Evolutionary conservation across 106 monocot genomes (phyloP).

Genomic region (Alisma plantagoaquatica): DNA sequence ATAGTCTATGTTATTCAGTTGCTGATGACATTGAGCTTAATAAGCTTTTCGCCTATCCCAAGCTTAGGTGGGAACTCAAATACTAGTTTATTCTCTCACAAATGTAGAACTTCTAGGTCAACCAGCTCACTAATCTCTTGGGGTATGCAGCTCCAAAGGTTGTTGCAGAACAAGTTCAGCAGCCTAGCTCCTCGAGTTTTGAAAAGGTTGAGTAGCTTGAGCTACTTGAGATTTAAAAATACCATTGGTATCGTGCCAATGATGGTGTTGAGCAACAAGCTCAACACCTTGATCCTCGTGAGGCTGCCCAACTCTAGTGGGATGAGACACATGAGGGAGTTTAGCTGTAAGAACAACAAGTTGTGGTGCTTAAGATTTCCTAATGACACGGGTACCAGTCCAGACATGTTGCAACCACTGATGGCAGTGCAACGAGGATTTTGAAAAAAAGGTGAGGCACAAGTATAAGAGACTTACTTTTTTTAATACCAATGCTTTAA

Average conservation of each 20-base stretch:
- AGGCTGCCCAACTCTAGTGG: conserved; percentile 56
- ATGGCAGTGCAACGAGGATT: no score
- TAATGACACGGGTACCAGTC: conserved; percentile 40
- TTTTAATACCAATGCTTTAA: no score
- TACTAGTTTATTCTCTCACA: conserved; percentile 77
- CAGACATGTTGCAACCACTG: conserved; percentile 47
- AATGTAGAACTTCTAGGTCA: conserved; percentile 54
- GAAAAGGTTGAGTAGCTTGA: conserved; percentile 49
- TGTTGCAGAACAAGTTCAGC: conserved; percentile 63
- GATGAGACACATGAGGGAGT: conserved; percentile 40
- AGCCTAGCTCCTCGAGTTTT: no score
- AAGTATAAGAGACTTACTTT: no score
- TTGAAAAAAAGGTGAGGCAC: no score
- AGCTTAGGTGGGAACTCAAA: conserved; percentile 36
- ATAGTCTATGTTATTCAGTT: conserved; percentile 61
- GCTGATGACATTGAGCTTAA: conserved; percentile 41
- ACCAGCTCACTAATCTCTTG: conserved; percentile 33
- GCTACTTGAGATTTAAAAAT: conserved; percentile 27
- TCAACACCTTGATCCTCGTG: conserved; percentile 35
- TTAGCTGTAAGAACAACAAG: conserved; percentile 49
- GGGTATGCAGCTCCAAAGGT: conserved; percentile 46
- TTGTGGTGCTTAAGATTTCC: conserved; percentile 38
- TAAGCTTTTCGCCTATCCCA: conserved; percentile 38
- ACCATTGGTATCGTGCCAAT: conserved; percentile 46
- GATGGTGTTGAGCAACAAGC: conserved; percentile 61